Conservation (phyloP, 2,329 filamentous ascomycete species). For the Colletotrichum sidae region DNA sequence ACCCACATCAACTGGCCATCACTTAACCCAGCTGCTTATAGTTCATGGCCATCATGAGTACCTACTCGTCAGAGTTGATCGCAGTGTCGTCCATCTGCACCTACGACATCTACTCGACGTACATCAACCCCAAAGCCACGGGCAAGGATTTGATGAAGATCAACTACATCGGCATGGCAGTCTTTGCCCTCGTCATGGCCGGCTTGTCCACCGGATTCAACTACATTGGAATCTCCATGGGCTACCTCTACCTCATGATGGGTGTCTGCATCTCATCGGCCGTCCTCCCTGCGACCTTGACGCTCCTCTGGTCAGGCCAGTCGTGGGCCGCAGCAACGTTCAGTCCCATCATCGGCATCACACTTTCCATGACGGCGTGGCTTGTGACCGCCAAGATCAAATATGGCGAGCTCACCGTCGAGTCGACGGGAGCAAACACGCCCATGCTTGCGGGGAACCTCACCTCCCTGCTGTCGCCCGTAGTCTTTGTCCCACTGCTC, state of each 20-base stretch:
- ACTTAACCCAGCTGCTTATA: background rate
- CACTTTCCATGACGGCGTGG: conserved; percentile 79
- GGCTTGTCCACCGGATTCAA: conserved; percentile 77
- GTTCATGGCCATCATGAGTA: conserved; percentile 91
- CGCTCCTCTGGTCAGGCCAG: conserved; percentile 79
- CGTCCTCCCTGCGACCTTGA: conserved; percentile 79
- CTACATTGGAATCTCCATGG: conserved; percentile 79
- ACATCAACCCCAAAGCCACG: conserved; percentile 78
- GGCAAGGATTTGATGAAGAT: conserved; percentile 80
- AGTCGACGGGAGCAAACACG: conserved; percentile 78
- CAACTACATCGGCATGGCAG: conserved; percentile 72
- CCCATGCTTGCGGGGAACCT: conserved; percentile 88
- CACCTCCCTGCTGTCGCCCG: conserved; percentile 76
- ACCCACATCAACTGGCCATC: too few relatives aligned
- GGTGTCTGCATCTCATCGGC: conserved; percentile 84
- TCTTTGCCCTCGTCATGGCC: conserved; percentile 80
- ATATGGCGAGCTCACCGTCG: conserved; percentile 73
- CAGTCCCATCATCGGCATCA: conserved; percentile 76
- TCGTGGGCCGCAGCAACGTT: conserved; percentile 69
- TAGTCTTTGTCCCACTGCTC: conserved; percentile 77
- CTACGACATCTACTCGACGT: conserved; percentile 86
- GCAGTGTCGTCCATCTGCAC: conserved; percentile 86
- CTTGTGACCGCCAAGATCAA: conserved; percentile 79
- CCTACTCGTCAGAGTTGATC: conserved; percentile 85
- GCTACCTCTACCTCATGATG: conserved; percentile 85